A percentile compares a stretch with the other conserved stretches of the same genome.
These are phyloP conservation scores for Nicotiana attenuata DNA, from an alignment of 257 asterid genomes.

Conservation along the genomic window DNA sequence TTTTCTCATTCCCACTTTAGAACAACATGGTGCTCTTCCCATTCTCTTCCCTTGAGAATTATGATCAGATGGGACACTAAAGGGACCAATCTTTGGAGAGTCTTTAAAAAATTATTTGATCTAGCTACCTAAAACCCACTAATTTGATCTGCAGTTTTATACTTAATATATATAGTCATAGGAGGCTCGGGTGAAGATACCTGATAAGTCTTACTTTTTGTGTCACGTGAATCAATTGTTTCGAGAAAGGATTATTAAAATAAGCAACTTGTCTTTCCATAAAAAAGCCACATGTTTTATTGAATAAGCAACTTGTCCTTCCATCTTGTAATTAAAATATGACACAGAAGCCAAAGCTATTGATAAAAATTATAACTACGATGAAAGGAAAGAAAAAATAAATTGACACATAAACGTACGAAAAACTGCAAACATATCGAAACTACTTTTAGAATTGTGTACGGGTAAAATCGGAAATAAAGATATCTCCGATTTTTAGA, in stretches of 20 bases:
- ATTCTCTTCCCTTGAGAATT: background rate
- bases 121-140: background rate
- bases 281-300: background rate
- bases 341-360: too few relatives aligned
- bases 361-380: too few relatives aligned
- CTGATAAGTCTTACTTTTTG: background rate
- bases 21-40: constrained; percentile 14
- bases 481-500: too few relatives aligned
- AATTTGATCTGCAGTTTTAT: too few relatives aligned
- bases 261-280: background rate
- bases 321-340: too few relatives aligned
- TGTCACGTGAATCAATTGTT: constrained; percentile 1
- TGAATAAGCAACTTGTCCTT: background rate
- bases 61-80: background rate
- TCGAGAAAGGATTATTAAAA: background rate
- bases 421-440: too few relatives aligned
- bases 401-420: too few relatives aligned
- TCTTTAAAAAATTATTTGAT: background rate
- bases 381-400: too few relatives aligned
- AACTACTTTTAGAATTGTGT: too few relatives aligned
- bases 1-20: background rate
- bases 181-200: background rate
- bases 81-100: background rate
- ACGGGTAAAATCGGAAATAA: too few relatives aligned
- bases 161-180: background rate